Evolutionary conservation across 768 basidiomycete genomes (phyloP).

Genomic region (Auricularia cornea): DNA sequence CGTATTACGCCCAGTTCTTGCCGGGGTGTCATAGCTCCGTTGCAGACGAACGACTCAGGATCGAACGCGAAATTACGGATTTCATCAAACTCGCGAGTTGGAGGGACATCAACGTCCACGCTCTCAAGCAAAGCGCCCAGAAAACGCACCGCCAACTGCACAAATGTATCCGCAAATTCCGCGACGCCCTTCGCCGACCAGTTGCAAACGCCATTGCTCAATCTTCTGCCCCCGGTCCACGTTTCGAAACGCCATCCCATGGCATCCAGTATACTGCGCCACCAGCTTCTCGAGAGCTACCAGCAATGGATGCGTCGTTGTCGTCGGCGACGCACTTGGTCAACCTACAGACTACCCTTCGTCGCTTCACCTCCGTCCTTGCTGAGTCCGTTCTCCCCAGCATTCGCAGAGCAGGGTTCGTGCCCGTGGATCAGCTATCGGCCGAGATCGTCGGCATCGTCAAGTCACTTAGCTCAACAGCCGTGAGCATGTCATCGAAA

Average conservation of each 20-base stretch:
- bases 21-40: slow-evolving; percentile 41
- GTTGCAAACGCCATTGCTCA: slow-evolving; percentile 3
- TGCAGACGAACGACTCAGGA: slow-evolving; percentile 39
- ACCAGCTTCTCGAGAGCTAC: not conserved
- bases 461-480: slow-evolving; percentile 33
- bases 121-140: slow-evolving; percentile 84
- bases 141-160: slow-evolving; percentile 86
- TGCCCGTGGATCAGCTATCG: slow-evolving; percentile 45
- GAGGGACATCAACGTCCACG: slow-evolving; percentile 95
- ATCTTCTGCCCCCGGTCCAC: not conserved
- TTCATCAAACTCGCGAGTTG: slow-evolving; percentile 96
- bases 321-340: slow-evolving; percentile 25
- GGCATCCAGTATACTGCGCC: not conserved
- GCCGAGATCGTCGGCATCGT: slow-evolving; percentile 56
- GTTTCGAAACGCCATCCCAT: not conserved
- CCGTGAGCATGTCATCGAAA: slow-evolving; percentile 34
- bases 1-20: slow-evolving; percentile 58
- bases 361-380: slow-evolving; percentile 20
- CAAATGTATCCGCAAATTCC: slow-evolving; percentile 84
- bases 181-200: slow-evolving; percentile 40
- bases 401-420: not conserved
- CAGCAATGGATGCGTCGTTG: not conserved
- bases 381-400: not conserved
- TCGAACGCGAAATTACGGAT: slow-evolving; percentile 76
- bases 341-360: slow-evolving; percentile 32